These are phyloP conservation scores for Stereum hirsutum DNA, from an alignment of 1,284 basidiomycete species.

Conservation along the genomic window DNA sequence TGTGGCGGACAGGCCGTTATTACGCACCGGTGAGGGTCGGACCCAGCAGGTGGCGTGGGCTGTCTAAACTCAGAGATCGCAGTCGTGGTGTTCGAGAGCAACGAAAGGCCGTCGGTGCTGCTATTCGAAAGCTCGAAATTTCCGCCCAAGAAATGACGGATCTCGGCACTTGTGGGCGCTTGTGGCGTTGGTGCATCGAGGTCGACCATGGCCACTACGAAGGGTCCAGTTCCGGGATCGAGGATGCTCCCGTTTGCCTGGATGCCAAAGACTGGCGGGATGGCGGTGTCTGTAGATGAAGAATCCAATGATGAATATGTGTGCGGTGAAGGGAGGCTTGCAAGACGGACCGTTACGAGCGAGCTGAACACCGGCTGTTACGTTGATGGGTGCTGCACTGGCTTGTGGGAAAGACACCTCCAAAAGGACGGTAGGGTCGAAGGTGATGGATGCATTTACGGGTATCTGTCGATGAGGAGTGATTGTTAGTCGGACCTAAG, in stretches of 20 bases:
- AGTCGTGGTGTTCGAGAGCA: conserved; percentile 30
- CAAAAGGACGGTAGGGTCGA: conserved; percentile 12
- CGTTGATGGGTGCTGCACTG: neutral
- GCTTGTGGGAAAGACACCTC: conserved; percentile 15
- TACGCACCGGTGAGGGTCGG: conserved; percentile 40
- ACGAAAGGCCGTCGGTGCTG: conserved; percentile 4
- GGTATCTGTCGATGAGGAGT: conserved; percentile 9
- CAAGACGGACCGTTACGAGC: neutral
- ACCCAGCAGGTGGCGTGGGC: conserved; percentile 42
- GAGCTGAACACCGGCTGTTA: neutral
- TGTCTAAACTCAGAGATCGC: conserved; percentile 35
- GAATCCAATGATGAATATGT: neutral
- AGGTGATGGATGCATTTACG: conserved; percentile 8
- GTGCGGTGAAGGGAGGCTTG: conserved; percentile 13
- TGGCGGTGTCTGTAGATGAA: conserved; percentile 28
- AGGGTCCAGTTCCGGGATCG: conserved; percentile 26
- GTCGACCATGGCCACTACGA: conserved; percentile 38
- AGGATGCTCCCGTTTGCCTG: conserved; percentile 13
- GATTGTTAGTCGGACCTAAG: neutral
- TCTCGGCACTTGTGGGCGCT: conserved; percentile 31
- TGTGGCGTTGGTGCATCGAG: conserved; percentile 44
- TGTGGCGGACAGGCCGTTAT: conserved; percentile 9
- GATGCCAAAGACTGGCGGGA: conserved; percentile 30
- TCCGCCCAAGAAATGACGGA: conserved; percentile 42
- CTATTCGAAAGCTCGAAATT: neutral